phyloP scores from a whole-genome alignment of 1,139 yeast genomes.

The Debaryomyces psychrophilus region DNA sequence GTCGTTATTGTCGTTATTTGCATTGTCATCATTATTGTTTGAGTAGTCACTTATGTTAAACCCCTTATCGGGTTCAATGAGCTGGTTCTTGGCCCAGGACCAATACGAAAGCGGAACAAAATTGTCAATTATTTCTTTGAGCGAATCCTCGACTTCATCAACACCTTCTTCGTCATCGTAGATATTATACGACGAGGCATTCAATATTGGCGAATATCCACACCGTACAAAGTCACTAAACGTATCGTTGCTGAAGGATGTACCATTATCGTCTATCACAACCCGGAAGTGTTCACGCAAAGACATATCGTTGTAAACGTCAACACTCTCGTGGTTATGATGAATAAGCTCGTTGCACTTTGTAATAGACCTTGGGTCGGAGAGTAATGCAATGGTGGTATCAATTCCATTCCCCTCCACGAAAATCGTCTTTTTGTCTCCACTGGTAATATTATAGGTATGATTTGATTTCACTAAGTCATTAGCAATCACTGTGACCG shows the following conservation, averaged over 20 bases:
- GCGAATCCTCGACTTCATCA: conserved; percentile 10
- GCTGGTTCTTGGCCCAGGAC: conserved; percentile 73
- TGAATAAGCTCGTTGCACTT: conserved; percentile 14
- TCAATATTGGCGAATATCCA: conserved; percentile 66
- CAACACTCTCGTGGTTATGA: conserved; percentile 12
- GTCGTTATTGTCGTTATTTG: conserved; percentile 5
- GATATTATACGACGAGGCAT: conserved; percentile 33
- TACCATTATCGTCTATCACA: conserved; percentile 32
- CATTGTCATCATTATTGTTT: background rate
- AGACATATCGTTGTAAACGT: conserved; percentile 21
- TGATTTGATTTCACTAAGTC: conserved; percentile 24
- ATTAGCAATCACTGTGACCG: conserved; percentile 36
- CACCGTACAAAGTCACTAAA: conserved; percentile 45
- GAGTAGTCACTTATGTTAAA: conserved; percentile 1
- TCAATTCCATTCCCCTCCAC: conserved; percentile 19
- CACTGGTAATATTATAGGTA: conserved; percentile 23
- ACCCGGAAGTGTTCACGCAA: conserved; percentile 41
- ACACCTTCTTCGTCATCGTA: conserved; percentile 16
- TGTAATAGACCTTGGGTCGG: conserved; percentile 10
- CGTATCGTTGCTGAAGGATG: conserved; percentile 34
- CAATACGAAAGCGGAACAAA: conserved; percentile 50
- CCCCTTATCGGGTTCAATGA: conserved; percentile 24
- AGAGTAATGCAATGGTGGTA: conserved; percentile 15
- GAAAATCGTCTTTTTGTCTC: conserved; percentile 28
- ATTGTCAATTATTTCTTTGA: conserved; percentile 21